Evolutionary conservation across 1,284 basidiomycete genomes (phyloP).

Genomic region (Lentinula novae-zelandiae): DNA sequence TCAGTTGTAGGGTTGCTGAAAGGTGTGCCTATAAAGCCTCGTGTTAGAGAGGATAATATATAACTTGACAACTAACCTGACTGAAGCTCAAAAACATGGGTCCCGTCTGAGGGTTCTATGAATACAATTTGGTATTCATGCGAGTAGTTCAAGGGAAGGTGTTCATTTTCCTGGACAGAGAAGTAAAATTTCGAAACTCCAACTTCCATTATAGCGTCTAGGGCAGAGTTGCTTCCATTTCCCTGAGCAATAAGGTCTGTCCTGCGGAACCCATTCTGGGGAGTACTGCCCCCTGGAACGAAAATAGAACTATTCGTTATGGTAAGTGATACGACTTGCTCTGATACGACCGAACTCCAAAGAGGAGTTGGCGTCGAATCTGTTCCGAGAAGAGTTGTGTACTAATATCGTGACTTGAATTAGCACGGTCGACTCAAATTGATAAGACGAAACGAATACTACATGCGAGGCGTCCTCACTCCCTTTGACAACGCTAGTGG

Average conservation of each 20-base stretch:
- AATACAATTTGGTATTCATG: conserved; percentile 66
- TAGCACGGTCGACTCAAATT: not conserved
- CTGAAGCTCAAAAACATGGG: conserved; percentile 55
- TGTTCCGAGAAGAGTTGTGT: conserved; percentile 40
- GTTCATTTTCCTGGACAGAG: conserved; percentile 44
- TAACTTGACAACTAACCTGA: conserved; percentile 35
- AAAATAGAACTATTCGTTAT: conserved; percentile 61
- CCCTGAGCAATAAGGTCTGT: conserved; percentile 54
- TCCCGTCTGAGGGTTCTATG: conserved; percentile 55
- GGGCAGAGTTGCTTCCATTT: conserved; percentile 33
- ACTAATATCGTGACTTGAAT: conserved; percentile 29
- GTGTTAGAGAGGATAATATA: not conserved
- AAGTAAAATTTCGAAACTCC: conserved; percentile 52
- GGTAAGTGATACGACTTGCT: conserved; percentile 46
- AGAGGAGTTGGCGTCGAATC: conserved; percentile 42
- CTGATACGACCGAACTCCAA: conserved; percentile 35
- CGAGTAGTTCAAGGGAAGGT: conserved; percentile 38
- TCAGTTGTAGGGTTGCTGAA: conserved; percentile 45
- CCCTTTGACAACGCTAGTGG: conserved; percentile 48
- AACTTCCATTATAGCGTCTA: conserved; percentile 39
- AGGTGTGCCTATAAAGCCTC: conserved; percentile 40
- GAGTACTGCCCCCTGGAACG: conserved; percentile 42
- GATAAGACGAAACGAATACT: conserved; percentile 15
- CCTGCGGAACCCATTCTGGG: conserved; percentile 53
- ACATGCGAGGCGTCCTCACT: conserved; percentile 44